These are phyloP conservation scores for Anthracocystis panici-leucophaei DNA, from an alignment of 1,284 basidiomycete species.

Conservation along the genomic window DNA sequence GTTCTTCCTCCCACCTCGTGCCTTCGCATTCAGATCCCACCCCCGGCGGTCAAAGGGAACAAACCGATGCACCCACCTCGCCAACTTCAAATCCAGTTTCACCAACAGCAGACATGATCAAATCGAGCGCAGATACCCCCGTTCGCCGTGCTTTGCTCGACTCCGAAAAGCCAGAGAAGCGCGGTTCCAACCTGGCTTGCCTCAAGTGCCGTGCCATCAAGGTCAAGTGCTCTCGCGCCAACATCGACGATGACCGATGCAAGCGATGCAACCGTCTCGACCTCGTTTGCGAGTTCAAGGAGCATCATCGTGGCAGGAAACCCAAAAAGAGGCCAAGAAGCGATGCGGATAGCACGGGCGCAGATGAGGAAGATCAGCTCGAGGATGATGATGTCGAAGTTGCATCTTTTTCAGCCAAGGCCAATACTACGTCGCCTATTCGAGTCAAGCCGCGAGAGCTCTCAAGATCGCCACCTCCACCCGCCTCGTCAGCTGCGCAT, in stretches of 20 bases:
- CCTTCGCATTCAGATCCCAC: constrained; percentile 12
- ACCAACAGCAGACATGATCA: constrained; percentile 26
- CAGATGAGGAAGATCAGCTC: constrained; percentile 44
- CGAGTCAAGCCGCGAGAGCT: constrained; percentile 22
- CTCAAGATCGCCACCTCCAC: constrained; percentile 24
- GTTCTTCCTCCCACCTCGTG: constrained; percentile 10
- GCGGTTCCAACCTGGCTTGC: constrained; percentile 51
- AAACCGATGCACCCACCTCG: constrained; percentile 9
- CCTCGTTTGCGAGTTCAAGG: constrained; percentile 48
- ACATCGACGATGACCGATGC: constrained; percentile 39
- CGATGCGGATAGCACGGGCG: constrained; percentile 31
- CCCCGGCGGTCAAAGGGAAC: not conserved
- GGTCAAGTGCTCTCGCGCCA: constrained; percentile 47
- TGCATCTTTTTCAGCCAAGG: constrained; percentile 4
- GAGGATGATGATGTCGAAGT: constrained; percentile 35
- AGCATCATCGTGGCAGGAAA: constrained; percentile 52
- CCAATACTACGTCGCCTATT: constrained; percentile 13
- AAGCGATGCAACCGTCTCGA: constrained; percentile 53
- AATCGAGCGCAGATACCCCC: constrained; percentile 29
- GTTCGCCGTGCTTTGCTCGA: constrained; percentile 42
- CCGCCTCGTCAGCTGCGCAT: not conserved
- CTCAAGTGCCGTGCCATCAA: constrained; percentile 55
- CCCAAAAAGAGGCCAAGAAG: constrained; percentile 47
- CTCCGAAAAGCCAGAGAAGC: constrained; percentile 49
- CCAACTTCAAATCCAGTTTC: constrained; percentile 19